Evolutionary conservation across 2,329 filamentous ascomycete genomes (phyloP), one percentile per base, ranked within the genome.

Genomic region (Chalara sp.): DNA sequence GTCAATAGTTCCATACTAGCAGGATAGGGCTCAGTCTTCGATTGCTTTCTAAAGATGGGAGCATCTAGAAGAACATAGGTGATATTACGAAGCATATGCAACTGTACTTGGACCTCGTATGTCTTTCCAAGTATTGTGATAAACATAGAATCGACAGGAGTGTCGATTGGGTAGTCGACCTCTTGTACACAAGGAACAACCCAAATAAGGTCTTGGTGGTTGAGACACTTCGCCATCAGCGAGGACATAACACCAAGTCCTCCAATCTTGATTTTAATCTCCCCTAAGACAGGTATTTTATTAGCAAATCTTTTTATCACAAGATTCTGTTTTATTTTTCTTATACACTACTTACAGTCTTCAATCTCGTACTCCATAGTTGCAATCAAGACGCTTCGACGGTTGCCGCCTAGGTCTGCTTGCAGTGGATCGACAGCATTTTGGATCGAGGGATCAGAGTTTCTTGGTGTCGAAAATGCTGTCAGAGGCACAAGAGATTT

Each of bases 341-440:
- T 21, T 21, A 21, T 21, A 21, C 2, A 21, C 21, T 21, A 21
- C 21, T 21, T 21, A 21, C 21, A 86, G 61, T 86, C 83, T 50
- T 83, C 79, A 53, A 86, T 85, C 54, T 86, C 81, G 65, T 86
- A 86, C 64, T 86, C 83, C 79, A 86, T 84, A 6, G 83, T 86
- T 10, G 81, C 83, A 48, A 86, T 83, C 28, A 86, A 72, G 2
- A 84, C 77, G 32, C 76, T 84, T n/a, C 78, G 70, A 32, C 52
- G 46, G 33, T 5, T 21, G 13, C 45, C 45, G n/a, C 45, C 45
- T 5, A 47, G 32, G 21, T 47, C 45, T 39, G 45, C 45, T 8
- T 47, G 32, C 5, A 47, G 35, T 10, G 45, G 13, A 37, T 47
- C 32, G n/a, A 11, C 45, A 28, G n/a, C 35, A 37, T 37, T n/a